Evolutionary conservation across 495 filamentous ascomycete genomes (phyloP).

Genomic region (Penicillium odoratum): DNA sequence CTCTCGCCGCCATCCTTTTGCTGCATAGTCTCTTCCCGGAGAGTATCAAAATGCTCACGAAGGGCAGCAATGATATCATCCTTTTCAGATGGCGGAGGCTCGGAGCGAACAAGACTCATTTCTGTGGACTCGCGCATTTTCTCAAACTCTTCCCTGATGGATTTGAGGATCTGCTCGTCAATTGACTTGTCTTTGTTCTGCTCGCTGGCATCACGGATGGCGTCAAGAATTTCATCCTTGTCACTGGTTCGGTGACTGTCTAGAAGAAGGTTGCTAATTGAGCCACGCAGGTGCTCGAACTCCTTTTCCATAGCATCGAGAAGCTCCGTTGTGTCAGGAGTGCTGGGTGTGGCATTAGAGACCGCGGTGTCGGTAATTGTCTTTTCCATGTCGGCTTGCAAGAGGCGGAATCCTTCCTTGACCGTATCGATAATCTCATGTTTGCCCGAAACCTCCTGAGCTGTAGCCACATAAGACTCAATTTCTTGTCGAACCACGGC

Average conservation of each 20-base stretch:
- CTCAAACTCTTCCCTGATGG: constrained; percentile 73
- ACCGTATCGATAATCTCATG: constrained; percentile 78
- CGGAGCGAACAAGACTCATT: constrained; percentile 39
- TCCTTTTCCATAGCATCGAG: constrained; percentile 72
- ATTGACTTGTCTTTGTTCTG: constrained; percentile 18
- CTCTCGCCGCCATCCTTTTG: constrained; percentile 56
- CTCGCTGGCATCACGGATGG: constrained; percentile 51
- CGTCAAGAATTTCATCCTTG: constrained; percentile 61
- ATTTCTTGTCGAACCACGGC: constrained; percentile 78
- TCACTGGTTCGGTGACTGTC: constrained; percentile 54
- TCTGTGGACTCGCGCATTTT: constrained; percentile 62
- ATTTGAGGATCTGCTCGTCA: constrained; percentile 35
- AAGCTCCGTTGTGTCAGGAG: constrained; percentile 54
- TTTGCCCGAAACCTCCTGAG: constrained; percentile 64
- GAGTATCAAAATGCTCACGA: background rate
- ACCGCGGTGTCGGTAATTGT: constrained; percentile 50
- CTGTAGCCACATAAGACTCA: constrained; percentile 72
- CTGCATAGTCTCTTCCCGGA: constrained; percentile 61
- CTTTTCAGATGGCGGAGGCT: constrained; percentile 23
- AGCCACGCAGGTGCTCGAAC: constrained; percentile 68
- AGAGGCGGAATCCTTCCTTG: constrained; percentile 66
- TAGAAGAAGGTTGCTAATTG: constrained; percentile 67
- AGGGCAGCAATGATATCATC: constrained; percentile 68
- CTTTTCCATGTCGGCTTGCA: constrained; percentile 70
- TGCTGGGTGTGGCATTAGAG: constrained; percentile 33